Conservation (phyloP, 2,329 filamentous ascomycete species). For the Pleomassaria siparia region DNA sequence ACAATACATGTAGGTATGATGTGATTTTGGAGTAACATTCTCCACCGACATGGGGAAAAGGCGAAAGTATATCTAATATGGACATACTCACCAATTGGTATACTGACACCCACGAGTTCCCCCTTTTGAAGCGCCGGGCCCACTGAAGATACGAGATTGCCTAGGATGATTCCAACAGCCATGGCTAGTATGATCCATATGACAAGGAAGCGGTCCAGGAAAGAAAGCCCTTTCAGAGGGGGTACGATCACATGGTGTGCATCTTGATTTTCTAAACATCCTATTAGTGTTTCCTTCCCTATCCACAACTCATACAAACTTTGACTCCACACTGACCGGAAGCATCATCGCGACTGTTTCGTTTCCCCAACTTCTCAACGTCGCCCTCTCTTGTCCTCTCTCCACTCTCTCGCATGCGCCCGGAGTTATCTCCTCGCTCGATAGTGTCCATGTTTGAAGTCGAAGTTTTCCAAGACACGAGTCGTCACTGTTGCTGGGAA, state of each 20-base stretch:
- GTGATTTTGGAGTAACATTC: too few relatives aligned
- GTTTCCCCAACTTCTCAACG: slow-evolving; percentile 9
- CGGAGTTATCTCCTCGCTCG: slow-evolving; percentile 5
- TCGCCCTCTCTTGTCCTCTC: not conserved
- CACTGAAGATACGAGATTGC: slow-evolving; percentile 69
- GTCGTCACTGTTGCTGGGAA: not conserved
- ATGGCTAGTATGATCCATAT: slow-evolving; percentile 77
- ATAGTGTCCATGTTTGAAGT: slow-evolving; percentile 10
- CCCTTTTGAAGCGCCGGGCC: slow-evolving; percentile 67
- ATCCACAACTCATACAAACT: not conserved
- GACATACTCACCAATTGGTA: slow-evolving; percentile 61
- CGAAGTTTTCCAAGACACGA: not conserved
- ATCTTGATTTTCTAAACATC: not conserved
- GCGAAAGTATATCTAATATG: not conserved
- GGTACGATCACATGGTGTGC: slow-evolving; percentile 16
- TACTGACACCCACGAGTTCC: slow-evolving; percentile 69
- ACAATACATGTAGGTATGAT: not conserved
- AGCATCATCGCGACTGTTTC: not conserved
- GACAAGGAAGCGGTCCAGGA: slow-evolving; percentile 50
- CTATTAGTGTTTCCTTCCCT: not conserved
- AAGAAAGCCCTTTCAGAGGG: slow-evolving; percentile 45
- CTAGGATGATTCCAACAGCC: slow-evolving; percentile 71
- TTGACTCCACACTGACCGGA: slow-evolving; percentile 1
- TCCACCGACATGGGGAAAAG: not conserved
- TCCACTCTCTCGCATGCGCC: not conserved